Percentiles rank a stretch among this genome's conserved stretches.
Evolutionary conservation across 495 filamentous ascomycete species (phyloP).

Genomic region (Cairneyella variabilis): DNA sequence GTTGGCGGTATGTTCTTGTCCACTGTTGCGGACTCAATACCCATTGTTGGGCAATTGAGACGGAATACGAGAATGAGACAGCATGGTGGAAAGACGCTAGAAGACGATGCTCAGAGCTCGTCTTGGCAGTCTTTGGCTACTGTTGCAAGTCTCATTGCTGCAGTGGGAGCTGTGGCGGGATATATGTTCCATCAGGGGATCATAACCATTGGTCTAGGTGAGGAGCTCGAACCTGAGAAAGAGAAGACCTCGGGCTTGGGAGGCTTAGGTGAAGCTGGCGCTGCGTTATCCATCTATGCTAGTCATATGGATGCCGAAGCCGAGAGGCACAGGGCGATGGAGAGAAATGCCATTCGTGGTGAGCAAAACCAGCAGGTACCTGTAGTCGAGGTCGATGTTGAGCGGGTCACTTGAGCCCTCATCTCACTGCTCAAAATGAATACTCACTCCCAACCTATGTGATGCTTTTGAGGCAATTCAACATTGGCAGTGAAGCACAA

Average conservation of each 20-base stretch:
- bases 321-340: slow-evolving; percentile 6
- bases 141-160: slow-evolving; percentile 14
- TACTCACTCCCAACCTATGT: too few species aligned
- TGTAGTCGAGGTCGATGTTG: slow-evolving; percentile 21
- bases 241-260: slow-evolving; percentile 7
- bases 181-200: slow-evolving; percentile 21
- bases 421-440: too few species aligned
- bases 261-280: slow-evolving; percentile 24
- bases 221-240: not conserved
- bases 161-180: slow-evolving; percentile 12
- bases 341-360: not conserved
- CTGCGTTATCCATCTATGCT: slow-evolving; percentile 18
- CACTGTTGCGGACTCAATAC: slow-evolving; percentile 24
- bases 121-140: slow-evolving; percentile 11
- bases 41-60: slow-evolving; percentile 20
- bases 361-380: not conserved
- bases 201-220: slow-evolving; percentile 2
- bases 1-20: slow-evolving; percentile 15
- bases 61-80: slow-evolving; percentile 21
- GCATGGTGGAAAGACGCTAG: slow-evolving; percentile 16
- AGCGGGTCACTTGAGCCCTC: not conserved
- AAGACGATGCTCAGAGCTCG: slow-evolving; percentile 9
- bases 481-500: too few species aligned
- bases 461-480: too few species aligned
- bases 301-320: slow-evolving; percentile 18